Percentiles rank a stretch among this genome's conserved stretches.
phyloP scores from a whole-genome alignment of 2,329 filamentous ascomycete species.

The Colletotrichum endophyticum region DNA sequence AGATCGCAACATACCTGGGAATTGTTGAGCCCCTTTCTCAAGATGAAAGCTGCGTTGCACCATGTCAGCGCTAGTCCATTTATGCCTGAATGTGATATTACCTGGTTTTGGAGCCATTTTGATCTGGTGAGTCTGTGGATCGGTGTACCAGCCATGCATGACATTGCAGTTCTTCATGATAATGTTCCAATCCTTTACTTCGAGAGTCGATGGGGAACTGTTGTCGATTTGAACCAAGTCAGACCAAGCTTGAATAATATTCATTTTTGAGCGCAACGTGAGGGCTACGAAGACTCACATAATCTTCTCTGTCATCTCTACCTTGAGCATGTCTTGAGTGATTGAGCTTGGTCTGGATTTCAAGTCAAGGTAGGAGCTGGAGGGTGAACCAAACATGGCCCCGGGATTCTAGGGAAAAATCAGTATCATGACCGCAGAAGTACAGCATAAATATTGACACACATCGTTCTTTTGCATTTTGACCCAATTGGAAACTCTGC shows the following conservation, averaged over 20 bases:
- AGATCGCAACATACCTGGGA: background rate
- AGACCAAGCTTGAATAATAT: background rate
- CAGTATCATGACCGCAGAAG: background rate
- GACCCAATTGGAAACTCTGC: background rate
- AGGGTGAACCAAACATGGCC: background rate
- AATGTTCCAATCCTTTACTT: background rate
- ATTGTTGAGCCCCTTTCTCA: background rate
- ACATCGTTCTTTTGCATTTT: background rate
- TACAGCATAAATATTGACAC: background rate
- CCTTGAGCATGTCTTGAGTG: background rate
- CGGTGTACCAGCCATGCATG: conserved; percentile 3
- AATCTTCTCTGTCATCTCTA: background rate
- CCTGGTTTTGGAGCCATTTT: conserved; percentile 2
- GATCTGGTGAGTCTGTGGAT: background rate
- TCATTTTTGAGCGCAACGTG: background rate
- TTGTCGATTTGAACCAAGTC: background rate
- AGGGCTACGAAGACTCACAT: background rate
- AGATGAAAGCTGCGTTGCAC: background rate
- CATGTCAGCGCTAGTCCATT: background rate
- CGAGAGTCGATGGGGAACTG: background rate
- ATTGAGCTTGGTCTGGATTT: background rate
- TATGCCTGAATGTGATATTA: background rate
- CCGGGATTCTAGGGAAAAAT: background rate
- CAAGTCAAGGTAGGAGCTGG: background rate
- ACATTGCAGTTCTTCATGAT: conserved; percentile 3